These are phyloP conservation scores for Leccinum broughii DNA, from an alignment of 768 basidiomycete species.

Conservation along the genomic window DNA sequence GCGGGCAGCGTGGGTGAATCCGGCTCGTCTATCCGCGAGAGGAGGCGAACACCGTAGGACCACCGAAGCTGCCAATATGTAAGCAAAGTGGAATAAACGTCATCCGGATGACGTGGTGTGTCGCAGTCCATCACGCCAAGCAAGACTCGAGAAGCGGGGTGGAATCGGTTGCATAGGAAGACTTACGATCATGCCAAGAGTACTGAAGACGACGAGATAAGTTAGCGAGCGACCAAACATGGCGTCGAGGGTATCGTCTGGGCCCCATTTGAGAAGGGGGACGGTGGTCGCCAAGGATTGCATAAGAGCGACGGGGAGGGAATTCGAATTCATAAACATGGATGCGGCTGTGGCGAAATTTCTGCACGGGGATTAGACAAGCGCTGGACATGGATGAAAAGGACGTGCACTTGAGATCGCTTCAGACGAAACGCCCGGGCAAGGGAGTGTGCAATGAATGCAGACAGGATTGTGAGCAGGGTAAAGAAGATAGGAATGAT, in stretches of 20 bases:
- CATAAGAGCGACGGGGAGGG: constrained; percentile 93
- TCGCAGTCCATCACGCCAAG: background rate
- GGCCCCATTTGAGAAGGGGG: constrained; percentile 76
- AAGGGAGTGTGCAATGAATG: constrained; percentile 62
- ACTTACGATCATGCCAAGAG: constrained; percentile 92
- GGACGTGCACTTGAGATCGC: constrained; percentile 70
- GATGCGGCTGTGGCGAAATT: constrained; percentile 78
- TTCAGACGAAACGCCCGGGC: constrained; percentile 66
- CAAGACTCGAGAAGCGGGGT: background rate
- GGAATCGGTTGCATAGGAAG: too few relatives aligned
- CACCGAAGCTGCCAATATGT: constrained; percentile 68
- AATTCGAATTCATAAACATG: constrained; percentile 95
- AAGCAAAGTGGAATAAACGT: background rate
- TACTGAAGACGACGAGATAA: constrained; percentile 90
- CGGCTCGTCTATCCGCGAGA: constrained; percentile 50
- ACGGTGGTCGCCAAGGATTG: constrained; percentile 86
- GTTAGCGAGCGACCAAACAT: constrained; percentile 92
- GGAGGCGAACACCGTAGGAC: constrained; percentile 87
- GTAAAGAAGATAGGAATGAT: constrained; percentile 85
- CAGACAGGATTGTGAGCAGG: constrained; percentile 72
- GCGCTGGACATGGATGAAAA: background rate
- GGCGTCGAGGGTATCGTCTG: constrained; percentile 76
- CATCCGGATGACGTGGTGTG: background rate
- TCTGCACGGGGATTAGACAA: constrained; percentile 35
- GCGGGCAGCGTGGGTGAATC: constrained; percentile 2